Evolutionary conservation across 306 rosid genomes (phyloP).

Genomic region (Ormosia emarginata): DNA sequence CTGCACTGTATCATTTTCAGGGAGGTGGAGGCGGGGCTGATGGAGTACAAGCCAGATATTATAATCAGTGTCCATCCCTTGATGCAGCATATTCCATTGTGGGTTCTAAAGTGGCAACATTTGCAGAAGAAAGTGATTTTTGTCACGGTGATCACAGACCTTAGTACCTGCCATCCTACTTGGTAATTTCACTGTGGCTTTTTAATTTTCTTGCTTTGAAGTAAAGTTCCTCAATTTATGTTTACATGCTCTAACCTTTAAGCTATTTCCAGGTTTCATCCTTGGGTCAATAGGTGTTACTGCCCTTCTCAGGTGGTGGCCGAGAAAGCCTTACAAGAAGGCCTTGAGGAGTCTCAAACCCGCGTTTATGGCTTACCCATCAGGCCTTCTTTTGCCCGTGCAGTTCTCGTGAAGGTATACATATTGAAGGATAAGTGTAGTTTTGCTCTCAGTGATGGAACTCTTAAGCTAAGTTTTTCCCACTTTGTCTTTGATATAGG

Average conservation of each 20-base stretch:
- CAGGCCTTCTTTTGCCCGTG: conserved; percentile 91
- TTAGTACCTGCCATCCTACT: conserved; percentile 87
- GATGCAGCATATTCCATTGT: conserved; percentile 96
- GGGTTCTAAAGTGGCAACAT: conserved; percentile 99
- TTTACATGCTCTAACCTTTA: conserved; percentile 23
- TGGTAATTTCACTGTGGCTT: conserved; percentile 49
- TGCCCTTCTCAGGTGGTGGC: conserved; percentile 89
- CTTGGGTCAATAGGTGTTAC: conserved; percentile 90
- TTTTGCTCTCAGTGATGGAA: conserved; percentile 6
- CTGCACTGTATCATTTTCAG: conserved; percentile 38
- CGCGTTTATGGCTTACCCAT: conserved; percentile 84
- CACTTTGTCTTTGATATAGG: conserved; percentile 38
- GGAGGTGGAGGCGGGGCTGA: conserved; percentile 95
- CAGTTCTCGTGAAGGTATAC: conserved; percentile 65
- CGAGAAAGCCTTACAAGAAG: conserved; percentile 70
- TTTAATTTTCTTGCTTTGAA: neutral
- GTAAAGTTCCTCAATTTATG: neutral
- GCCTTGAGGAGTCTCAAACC: conserved; percentile 73
- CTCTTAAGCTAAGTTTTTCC: neutral
- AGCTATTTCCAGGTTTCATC: conserved; percentile 74
- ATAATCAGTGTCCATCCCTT: conserved; percentile 96
- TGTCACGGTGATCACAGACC: conserved; percentile 90
- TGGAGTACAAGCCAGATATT: conserved; percentile 93
- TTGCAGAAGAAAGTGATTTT: conserved; percentile 86
- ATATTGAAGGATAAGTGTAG: neutral